A percentile compares a stretch with the other conserved stretches of the same genome.
phyloP scores from a whole-genome alignment of 768 basidiomycete genomes.

The Epithele typhae region DNA sequence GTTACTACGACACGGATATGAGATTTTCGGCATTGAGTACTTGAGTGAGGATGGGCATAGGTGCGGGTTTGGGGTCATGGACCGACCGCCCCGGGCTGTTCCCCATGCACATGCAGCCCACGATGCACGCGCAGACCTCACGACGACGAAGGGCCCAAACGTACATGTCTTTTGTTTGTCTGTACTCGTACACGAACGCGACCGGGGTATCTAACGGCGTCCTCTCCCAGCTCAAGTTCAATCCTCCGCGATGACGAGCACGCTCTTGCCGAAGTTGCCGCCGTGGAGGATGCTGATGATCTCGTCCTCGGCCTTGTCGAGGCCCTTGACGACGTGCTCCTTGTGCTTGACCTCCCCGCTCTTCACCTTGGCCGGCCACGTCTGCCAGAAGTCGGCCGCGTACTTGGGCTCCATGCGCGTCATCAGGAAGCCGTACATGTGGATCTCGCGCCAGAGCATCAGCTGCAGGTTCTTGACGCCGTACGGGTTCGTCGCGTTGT shows the following conservation, averaged over 20 bases:
- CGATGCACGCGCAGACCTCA: no score
- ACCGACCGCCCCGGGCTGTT: no score
- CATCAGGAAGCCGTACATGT: slow-evolving; percentile 29
- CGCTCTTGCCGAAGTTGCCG: slow-evolving; percentile 32
- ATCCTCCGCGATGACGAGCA: slow-evolving; percentile 28
- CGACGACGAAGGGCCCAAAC: no score
- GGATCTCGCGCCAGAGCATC: slow-evolving; percentile 26
- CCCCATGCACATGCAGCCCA: no score
- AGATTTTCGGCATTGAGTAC: no score
- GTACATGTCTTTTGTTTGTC: no score
- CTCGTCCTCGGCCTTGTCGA: slow-evolving; percentile 31
- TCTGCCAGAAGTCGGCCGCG: slow-evolving; percentile 25
- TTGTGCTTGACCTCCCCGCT: slow-evolving; percentile 32
- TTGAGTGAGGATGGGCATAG: no score
- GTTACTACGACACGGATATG: no score
- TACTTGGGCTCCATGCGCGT: slow-evolving; percentile 21
- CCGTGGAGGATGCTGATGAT: slow-evolving; percentile 32
- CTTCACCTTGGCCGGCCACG: slow-evolving; percentile 27
- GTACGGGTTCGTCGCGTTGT: slow-evolving; percentile 20
- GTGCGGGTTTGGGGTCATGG: no score
- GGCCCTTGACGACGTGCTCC: slow-evolving; percentile 29
- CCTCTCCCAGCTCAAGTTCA: no score
- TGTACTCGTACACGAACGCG: no score
- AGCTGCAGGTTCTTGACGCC: slow-evolving; percentile 21
- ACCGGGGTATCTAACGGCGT: no score